These are phyloP conservation scores for Xenoacremonium recifei DNA, from an alignment of 2,329 filamentous ascomycete species.

Conservation along the genomic window DNA sequence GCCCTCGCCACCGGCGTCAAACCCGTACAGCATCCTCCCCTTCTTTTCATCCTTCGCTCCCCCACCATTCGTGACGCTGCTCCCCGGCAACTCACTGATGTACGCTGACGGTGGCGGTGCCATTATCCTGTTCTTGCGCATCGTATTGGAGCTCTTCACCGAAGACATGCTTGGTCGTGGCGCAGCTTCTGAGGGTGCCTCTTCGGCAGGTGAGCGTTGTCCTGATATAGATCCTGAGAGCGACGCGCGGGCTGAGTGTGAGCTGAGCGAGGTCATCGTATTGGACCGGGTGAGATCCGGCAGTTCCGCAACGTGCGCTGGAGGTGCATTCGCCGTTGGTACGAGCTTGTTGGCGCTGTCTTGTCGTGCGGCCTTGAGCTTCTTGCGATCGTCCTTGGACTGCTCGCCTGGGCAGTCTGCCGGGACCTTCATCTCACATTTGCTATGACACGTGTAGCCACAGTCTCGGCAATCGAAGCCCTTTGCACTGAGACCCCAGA, in stretches of 20 bases:
- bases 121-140: slow-evolving; percentile 69
- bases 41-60: slow-evolving; percentile 48
- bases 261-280: slow-evolving; percentile 88
- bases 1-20: slow-evolving; percentile 76
- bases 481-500: slow-evolving; percentile 96
- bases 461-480: slow-evolving; percentile 95
- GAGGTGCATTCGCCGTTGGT: slow-evolving; percentile 38
- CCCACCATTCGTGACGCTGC: slow-evolving; percentile 41
- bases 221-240: slow-evolving; percentile 59
- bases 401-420: slow-evolving; percentile 93
- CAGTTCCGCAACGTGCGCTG: slow-evolving; percentile 55
- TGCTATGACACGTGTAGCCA: slow-evolving; percentile 96
- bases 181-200: slow-evolving; percentile 34
- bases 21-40: slow-evolving; percentile 88
- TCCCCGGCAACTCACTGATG: slow-evolving; percentile 64
- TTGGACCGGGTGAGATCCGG: slow-evolving; percentile 74
- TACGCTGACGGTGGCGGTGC: slow-evolving; percentile 86
- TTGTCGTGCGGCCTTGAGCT: slow-evolving; percentile 83
- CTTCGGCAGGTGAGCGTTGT: slow-evolving; percentile 50
- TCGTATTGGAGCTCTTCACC: slow-evolving; percentile 24
- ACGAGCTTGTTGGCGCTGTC: slow-evolving; percentile 66
- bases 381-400: slow-evolving; percentile 93
- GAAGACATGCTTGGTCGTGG: slow-evolving; percentile 29
- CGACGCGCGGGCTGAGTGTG: slow-evolving; percentile 75
- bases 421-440: slow-evolving; percentile 98